phyloP scores from a whole-genome alignment of 1,284 basidiomycete species.

The Naganishia liquefaciens region DNA sequence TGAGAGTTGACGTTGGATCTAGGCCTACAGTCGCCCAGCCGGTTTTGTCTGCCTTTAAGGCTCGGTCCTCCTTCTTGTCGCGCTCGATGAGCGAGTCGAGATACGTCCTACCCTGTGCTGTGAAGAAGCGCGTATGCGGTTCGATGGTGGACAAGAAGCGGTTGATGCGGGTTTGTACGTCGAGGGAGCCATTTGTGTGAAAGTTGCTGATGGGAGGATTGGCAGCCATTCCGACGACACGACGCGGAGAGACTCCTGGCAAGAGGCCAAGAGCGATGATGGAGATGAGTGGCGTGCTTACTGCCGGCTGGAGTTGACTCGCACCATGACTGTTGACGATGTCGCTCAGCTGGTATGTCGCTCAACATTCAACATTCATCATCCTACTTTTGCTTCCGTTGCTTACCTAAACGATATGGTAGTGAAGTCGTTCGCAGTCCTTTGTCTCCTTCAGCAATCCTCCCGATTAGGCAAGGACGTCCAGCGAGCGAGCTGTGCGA shows the following conservation, averaged over 20 bases:
- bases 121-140: conserved; percentile 16
- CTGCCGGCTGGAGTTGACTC: background rate
- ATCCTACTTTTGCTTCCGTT: conserved; percentile 2
- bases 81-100: conserved; percentile 16
- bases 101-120: conserved; percentile 2
- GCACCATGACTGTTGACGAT: background rate
- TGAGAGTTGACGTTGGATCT: background rate
- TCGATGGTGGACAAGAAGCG: conserved; percentile 21
- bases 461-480: too few species aligned
- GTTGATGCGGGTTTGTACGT: conserved; percentile 22
- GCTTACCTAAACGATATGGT: conserved; percentile 3
- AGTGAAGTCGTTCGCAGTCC: background rate
- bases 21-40: conserved; percentile 5
- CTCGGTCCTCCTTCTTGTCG: conserved; percentile 1
- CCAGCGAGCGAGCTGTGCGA: too few species aligned
- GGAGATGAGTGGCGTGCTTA: background rate
- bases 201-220: conserved; percentile 18
- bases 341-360: background rate
- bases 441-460: background rate
- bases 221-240: conserved; percentile 1
- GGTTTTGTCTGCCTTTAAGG: conserved; percentile 13
- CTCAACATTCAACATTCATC: conserved; percentile 22
- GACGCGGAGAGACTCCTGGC: background rate
- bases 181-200: conserved; percentile 1
- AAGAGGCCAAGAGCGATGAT: conserved; percentile 6